These are phyloP conservation scores for Metschnikowia anglica DNA, from an alignment of 805 yeast species.

Conservation along the genomic window DNA sequence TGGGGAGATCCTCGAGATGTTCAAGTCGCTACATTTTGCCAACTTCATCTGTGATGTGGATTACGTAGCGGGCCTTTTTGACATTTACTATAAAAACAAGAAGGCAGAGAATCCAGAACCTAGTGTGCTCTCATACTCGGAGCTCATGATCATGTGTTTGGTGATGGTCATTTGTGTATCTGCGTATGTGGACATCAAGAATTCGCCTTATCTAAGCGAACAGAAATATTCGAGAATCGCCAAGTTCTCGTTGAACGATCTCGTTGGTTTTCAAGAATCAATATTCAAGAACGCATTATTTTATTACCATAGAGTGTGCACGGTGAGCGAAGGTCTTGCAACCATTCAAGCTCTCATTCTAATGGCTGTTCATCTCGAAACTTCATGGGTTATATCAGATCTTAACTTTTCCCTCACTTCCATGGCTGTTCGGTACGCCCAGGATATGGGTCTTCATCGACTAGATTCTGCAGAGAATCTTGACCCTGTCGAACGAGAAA, in stretches of 20 bases:
- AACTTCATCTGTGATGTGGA: conserved; percentile 21
- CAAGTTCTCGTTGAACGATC: conserved; percentile 4
- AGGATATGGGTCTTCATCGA: conserved; percentile 57
- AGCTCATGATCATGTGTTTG: conserved; percentile 35
- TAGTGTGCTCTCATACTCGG: conserved; percentile 28
- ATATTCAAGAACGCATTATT: conserved; percentile 18
- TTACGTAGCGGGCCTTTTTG: conserved; percentile 25
- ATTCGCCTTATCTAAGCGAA: not conserved
- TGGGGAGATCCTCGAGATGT: conserved; percentile 26
- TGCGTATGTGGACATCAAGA: conserved; percentile 22
- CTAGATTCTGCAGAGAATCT: conserved; percentile 42
- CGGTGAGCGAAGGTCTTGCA: conserved; percentile 50
- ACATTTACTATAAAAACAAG: conserved; percentile 24
- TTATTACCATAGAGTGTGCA: conserved; percentile 52
- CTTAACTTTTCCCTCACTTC: conserved; percentile 42
- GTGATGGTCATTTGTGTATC: conserved; percentile 28
- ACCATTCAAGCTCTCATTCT: conserved; percentile 54
- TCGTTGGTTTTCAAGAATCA: conserved; percentile 17
- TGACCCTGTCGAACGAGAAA: conserved; percentile 33
- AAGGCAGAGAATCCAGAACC: conserved; percentile 8
- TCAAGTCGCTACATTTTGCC: conserved; percentile 22
- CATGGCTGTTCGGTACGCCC: conserved; percentile 52
- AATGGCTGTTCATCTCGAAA: conserved; percentile 37
- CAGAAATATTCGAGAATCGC: conserved; percentile 3
- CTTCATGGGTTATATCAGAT: conserved; percentile 37